Percentiles rank a stretch among this genome's conserved stretches.
Evolutionary conservation across 2,329 filamentous ascomycete genomes (phyloP).

Genomic region (Epicoccum nigrum): DNA sequence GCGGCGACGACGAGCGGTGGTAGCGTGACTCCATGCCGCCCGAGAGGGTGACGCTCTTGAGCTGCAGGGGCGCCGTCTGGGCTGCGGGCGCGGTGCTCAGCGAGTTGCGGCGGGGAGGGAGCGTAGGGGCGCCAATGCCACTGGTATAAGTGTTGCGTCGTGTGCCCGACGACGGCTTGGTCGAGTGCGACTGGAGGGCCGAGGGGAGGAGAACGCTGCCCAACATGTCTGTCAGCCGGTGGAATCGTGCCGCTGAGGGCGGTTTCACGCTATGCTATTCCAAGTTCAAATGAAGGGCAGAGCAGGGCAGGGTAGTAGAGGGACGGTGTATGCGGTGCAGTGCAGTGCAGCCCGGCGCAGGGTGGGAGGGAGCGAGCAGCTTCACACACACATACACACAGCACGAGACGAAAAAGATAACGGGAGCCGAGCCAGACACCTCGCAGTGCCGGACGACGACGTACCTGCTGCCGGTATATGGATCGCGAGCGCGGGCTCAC

Average conservation of each 20-base stretch:
- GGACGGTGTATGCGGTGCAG: conserved; percentile 3
- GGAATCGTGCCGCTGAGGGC: no score
- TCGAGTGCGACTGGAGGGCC: conserved; percentile 16
- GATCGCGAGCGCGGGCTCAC: conserved; percentile 1
- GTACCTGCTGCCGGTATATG: conserved; percentile 38
- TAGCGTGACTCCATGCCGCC: conserved; percentile 44
- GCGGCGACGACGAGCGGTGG: conserved; percentile 45
- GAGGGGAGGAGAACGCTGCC: conserved; percentile 42
- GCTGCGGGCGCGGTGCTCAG: conserved; percentile 29
- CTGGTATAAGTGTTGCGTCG: conserved; percentile 29
- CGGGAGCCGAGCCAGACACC: conserved; percentile 28
- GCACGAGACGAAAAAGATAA: neutral
- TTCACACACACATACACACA: no score
- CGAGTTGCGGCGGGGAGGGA: conserved; percentile 36
- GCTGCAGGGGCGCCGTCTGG: conserved; percentile 26
- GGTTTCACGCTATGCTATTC: no score
- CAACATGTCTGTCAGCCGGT: conserved; percentile 41
- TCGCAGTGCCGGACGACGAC: conserved; percentile 37
- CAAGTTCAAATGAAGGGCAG: no score
- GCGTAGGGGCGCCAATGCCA: conserved; percentile 24
- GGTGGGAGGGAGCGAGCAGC: conserved; percentile 14
- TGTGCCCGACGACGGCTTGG: conserved; percentile 18
- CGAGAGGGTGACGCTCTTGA: conserved; percentile 29
- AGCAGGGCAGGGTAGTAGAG: neutral
- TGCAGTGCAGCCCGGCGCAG: neutral